Percentiles rank a stretch among this genome's conserved stretches.
Conservation (phyloP, 192 early-diverging fungal species). For the Umbelopsis vinacea region DNA sequence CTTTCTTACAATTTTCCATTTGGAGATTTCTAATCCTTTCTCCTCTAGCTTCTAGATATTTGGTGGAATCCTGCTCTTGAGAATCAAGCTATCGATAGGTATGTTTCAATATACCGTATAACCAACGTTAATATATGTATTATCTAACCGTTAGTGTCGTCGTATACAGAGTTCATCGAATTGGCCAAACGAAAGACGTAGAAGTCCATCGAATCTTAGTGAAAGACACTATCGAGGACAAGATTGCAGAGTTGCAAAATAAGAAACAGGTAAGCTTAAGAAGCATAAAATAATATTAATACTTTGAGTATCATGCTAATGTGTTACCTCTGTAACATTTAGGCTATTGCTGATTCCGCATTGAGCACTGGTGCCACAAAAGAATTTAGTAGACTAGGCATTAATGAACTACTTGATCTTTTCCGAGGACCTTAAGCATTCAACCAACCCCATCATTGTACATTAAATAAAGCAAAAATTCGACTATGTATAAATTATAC, state of each 20-base stretch:
- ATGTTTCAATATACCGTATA: too few species aligned
- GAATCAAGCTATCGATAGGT: conserved; percentile 64
- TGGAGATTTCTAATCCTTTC: background rate
- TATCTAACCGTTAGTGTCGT: too few species aligned
- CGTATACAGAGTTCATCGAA: conserved; percentile 64
- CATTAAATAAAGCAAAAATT: too few species aligned
- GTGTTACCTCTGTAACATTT: too few species aligned
- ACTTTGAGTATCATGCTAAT: too few species aligned
- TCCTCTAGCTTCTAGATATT: conserved; percentile 29
- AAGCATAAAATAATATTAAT: too few species aligned
- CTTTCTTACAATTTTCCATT: background rate
- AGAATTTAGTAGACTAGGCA: conserved; percentile 28
- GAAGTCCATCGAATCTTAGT: conserved; percentile 65
- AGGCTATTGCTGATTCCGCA: conserved; percentile 28
- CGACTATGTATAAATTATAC: too few species aligned
- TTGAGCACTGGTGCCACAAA: conserved; percentile 24
- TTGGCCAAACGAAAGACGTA: conserved; percentile 69
- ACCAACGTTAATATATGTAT: too few species aligned
- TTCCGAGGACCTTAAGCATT: conserved; percentile 25
- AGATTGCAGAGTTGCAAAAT: conserved; percentile 67
- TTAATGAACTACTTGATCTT: conserved; percentile 35
- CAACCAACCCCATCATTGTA: background rate
- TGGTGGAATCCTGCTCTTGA: conserved; percentile 49
- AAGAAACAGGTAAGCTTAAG: conserved; percentile 49
- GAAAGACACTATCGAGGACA: conserved; percentile 69